Evolutionary conservation across 2,329 filamentous ascomycete genomes (phyloP).

Genomic region (Bipolaris sorokiniana): DNA sequence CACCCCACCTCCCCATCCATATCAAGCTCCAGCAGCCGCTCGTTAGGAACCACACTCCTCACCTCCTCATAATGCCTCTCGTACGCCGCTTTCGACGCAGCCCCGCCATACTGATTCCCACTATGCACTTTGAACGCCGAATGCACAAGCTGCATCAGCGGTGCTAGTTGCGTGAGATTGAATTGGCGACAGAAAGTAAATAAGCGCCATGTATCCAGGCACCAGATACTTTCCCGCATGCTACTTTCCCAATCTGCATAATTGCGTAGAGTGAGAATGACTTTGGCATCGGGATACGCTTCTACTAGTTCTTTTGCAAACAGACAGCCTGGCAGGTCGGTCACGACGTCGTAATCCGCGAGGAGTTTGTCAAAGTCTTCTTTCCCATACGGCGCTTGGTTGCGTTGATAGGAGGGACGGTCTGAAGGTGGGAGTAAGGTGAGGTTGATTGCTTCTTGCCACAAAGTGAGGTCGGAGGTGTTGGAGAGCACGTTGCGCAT

Average conservation of each 20-base stretch:
- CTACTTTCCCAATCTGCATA: slow-evolving; percentile 37
- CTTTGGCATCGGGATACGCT: slow-evolving; percentile 44
- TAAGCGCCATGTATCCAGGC: slow-evolving; percentile 31
- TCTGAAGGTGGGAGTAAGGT: slow-evolving; percentile 28
- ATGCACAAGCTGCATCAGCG: slow-evolving; percentile 31
- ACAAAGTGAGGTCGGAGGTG: slow-evolving; percentile 28
- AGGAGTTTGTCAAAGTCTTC: slow-evolving; percentile 57
- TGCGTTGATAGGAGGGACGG: slow-evolving; percentile 15
- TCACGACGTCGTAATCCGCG: slow-evolving; percentile 50
- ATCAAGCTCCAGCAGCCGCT: slow-evolving; percentile 36
- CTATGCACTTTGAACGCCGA: slow-evolving; percentile 32
- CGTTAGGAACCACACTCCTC: slow-evolving; percentile 26
- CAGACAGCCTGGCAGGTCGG: slow-evolving; percentile 37
- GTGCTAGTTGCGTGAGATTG: slow-evolving; percentile 31
- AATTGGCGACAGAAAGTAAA: slow-evolving; percentile 27
- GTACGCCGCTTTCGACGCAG: slow-evolving; percentile 28
- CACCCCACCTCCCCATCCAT: slow-evolving; percentile 27
- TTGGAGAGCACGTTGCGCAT: slow-evolving; percentile 33
- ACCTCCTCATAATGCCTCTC: slow-evolving; percentile 36
- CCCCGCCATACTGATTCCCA: slow-evolving; percentile 32
- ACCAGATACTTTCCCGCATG: slow-evolving; percentile 37
- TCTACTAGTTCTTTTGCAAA: slow-evolving; percentile 39
- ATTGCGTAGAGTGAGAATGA: slow-evolving; percentile 40
- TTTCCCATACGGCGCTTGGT: slow-evolving; percentile 32
- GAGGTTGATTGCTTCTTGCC: slow-evolving; percentile 40